Evolutionary conservation across 768 basidiomycete species (phyloP), one percentile per base, ranked within the genome.

Genomic region (Pleurotus tuoliensis): DNA sequence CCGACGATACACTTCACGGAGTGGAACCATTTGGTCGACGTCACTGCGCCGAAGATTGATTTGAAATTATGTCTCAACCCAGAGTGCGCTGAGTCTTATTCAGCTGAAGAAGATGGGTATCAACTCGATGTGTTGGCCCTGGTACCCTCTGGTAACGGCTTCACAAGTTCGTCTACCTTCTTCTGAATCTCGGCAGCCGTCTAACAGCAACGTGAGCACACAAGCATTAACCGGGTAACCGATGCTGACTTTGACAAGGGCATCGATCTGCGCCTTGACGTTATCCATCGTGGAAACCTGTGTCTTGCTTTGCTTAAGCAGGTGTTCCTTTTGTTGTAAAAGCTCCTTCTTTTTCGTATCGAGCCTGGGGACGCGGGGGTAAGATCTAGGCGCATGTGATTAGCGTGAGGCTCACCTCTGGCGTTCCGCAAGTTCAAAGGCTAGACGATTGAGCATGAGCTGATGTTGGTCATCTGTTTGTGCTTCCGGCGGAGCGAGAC

Each of bases 351-450:
- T 82, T 65, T 66, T 81, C 58, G 80, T 79, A 63, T 92, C 89
- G 27, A 92, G 79, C 58, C 92, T 93, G 67, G 30, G 11, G 30
- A 34, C 30, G 11, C n/a, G 22, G 47, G 44, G 13, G 46, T 30
- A 24, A 41, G 58, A 39, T 38, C 51, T 8, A 13, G 39, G n/a
- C 16, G 5, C 38, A 59, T 60, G 62, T 59, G 64, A 61, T 57
- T 45, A 50, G 49, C 45, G 47, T 46, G 60, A 41, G 40, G 61
- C 74, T 55, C 66, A 92, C 93, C 93, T 81, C 73, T 94, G 89
- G 52, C 93, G 87, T 73, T 94, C 93, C 30, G 82, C 82, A 34
- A 94, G 84, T 70, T 95, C 93, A 62, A 94, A 94, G 67, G 84
- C 87, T 44, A 95, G 76, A 52, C 92, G 84, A 65, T 86, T 92